Evolutionary conservation across 768 basidiomycete species (phyloP).

Genomic region (Hericium coralloides): DNA sequence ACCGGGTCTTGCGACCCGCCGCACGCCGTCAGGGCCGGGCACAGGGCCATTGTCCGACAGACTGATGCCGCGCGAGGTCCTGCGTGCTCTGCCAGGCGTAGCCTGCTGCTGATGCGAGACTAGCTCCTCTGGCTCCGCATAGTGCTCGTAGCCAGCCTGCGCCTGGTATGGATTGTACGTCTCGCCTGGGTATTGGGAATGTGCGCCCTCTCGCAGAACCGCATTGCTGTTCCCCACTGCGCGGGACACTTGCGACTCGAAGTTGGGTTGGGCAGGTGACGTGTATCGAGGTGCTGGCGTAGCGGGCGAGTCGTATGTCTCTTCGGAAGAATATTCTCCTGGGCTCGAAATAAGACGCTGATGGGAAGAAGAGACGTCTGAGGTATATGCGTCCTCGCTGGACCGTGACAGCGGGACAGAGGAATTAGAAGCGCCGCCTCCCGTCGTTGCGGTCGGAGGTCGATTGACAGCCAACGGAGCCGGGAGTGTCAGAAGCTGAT

Average conservation of each 20-base stretch:
- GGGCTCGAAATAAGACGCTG: slow-evolving; percentile 34
- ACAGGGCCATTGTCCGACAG: slow-evolving; percentile 81
- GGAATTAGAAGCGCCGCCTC: slow-evolving; percentile 19
- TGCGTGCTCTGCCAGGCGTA: slow-evolving; percentile 5
- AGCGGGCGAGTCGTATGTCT: slow-evolving; percentile 2
- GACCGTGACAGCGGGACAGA: slow-evolving; percentile 23
- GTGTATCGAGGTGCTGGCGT: slow-evolving; percentile 3
- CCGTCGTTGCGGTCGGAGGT: slow-evolving; percentile 11
- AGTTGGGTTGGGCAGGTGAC: slow-evolving; percentile 12
- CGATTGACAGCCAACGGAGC: slow-evolving; percentile 62
- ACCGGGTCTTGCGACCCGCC: slow-evolving; percentile 61
- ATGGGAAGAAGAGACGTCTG: slow-evolving; percentile 29
- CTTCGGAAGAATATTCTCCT: slow-evolving; percentile 22
- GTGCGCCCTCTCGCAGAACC: slow-evolving; percentile 32
- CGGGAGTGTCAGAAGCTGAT: slow-evolving; percentile 63
- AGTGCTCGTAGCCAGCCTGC: slow-evolving; percentile 22
- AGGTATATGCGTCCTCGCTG: slow-evolving; percentile 32
- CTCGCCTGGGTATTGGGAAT: slow-evolving; percentile 38
- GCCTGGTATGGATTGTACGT: slow-evolving; percentile 16
- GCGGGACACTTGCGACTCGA: slow-evolving; percentile 34
- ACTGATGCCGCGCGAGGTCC: slow-evolving; percentile 52
- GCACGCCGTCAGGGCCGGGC: slow-evolving; percentile 66
- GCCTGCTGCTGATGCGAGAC: slow-evolving; percentile 1
- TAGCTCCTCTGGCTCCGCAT: slow-evolving; percentile 30
- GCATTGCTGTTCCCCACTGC: slow-evolving; percentile 27